Conservation (phyloP, 306 rosid genomes). For the Prunus fruticosa region DNA sequence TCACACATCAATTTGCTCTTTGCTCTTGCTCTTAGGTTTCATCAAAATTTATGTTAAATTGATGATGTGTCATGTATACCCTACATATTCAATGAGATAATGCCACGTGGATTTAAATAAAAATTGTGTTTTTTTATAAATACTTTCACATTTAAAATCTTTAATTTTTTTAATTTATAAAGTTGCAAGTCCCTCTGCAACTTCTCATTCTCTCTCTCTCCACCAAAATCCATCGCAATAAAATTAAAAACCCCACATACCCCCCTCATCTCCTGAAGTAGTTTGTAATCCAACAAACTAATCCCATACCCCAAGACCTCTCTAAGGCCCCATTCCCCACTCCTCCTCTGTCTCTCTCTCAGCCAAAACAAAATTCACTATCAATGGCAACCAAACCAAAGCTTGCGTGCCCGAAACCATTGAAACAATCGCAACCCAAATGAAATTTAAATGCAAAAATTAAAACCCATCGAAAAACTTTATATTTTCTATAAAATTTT, state of each 20-base stretch:
- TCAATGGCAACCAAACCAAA: slow-evolving; percentile 43
- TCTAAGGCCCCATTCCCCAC: background rate
- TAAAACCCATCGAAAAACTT: slow-evolving; percentile 4
- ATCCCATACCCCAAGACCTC: slow-evolving; percentile 16
- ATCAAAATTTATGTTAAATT: too few relatives aligned
- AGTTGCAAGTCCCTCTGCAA: too few relatives aligned
- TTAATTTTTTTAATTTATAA: too few relatives aligned
- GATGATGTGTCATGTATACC: accelerated
- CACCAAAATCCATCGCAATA: background rate
- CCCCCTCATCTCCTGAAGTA: slow-evolving; percentile 39
- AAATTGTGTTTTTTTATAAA: too few relatives aligned
- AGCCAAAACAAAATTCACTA: slow-evolving; percentile 16
- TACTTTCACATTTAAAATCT: too few relatives aligned
- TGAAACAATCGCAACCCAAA: slow-evolving; percentile 3
- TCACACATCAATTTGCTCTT: too few relatives aligned
- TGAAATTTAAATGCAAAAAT: background rate
- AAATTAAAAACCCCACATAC: background rate
- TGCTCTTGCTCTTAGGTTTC: accelerated
- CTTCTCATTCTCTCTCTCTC: too few relatives aligned
- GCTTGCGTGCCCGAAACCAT: slow-evolving; percentile 59
- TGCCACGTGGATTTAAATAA: too few relatives aligned
- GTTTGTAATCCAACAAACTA: slow-evolving; percentile 28
- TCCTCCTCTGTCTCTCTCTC: background rate
- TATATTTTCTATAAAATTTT: background rate
- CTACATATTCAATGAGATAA: too few relatives aligned